Percentiles rank a stretch among this genome's conserved stretches.
These are phyloP conservation scores for Euphorbia tirucalli DNA, from an alignment of 345 rosid genomes.

Conservation along the genomic window DNA sequence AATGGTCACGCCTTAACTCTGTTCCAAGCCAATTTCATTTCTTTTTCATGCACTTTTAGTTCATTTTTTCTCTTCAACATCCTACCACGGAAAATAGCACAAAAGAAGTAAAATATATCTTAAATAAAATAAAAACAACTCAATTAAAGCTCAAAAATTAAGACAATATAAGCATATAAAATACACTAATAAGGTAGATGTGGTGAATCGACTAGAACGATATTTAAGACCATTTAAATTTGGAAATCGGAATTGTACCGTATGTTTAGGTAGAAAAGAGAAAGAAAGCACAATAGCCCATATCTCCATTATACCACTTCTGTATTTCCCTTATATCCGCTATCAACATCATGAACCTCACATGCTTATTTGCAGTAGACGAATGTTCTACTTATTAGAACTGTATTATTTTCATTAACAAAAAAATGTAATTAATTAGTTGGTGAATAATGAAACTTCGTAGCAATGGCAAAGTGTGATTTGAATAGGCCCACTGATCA, in stretches of 20 bases:
- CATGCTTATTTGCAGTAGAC: background rate
- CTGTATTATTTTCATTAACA: background rate
- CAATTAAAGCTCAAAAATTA: no score
- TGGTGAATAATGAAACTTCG: slow-evolving; percentile 12
- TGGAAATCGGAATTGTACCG: background rate
- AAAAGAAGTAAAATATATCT: no score
- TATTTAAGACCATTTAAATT: background rate
- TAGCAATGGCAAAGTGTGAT: slow-evolving; percentile 9
- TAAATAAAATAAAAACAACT: no score
- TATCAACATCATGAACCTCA: background rate
- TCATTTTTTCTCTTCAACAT: no score
- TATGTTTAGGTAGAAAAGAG: background rate
- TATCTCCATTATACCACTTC: background rate
- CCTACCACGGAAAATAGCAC: no score
- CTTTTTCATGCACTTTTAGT: no score
- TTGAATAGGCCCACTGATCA: background rate
- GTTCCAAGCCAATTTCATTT: no score
- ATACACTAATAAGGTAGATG: no score
- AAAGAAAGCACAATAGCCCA: background rate
- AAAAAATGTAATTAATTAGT: background rate
- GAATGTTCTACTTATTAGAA: background rate
- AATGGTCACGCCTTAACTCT: no score
- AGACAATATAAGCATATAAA: no score
- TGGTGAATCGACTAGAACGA: background rate
- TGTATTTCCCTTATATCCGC: no score